Evolutionary conservation across 2,329 filamentous ascomycete genomes (phyloP), one percentile per base, ranked within the genome.

Genomic region (Colletotrichum nymphaeae): DNA sequence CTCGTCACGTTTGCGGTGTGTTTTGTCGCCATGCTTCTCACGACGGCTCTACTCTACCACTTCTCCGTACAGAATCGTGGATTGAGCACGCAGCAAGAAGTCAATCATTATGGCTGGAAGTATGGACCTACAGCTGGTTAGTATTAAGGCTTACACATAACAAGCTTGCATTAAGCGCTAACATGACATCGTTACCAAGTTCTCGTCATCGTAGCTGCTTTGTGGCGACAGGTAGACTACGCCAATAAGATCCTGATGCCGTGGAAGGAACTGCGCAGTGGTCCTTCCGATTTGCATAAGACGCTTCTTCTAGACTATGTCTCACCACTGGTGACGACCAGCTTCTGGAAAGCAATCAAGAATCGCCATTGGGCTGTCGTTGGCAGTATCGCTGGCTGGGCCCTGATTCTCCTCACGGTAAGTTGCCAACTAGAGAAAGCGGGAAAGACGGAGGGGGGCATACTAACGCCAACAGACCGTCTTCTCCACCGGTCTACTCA

Each of bases 191-290:
- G 37, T 14, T 42, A 14, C 59, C 57, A 28, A 67, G 69, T 82
- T 16, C 76, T 82, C 46, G 74, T 79, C 5, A 35, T 80, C 11
- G 67, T 80, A 14, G 73, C 77, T 8, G 76, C 78, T 24, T 30
- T 77, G 22, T 82, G 80, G 80, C 77, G 76, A n/a, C 80, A 81
- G 63, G 75, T 82, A 22, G 80, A 81, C 59, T 76, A 79, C 52
- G 26, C 75, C 14, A 77, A 68, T 67, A 82, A 81, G 67, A 68
- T 76, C 32, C 46, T 77, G 11, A 73, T 75, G 46, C 78, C 81
- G 2, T 82, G 80, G 80, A 74, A 74, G 16, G 76, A 76, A 42
- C 70, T 82, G 12, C 68, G 72, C n/a, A 62, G 63, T 30, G 78
- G 76, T 5, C 75, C 76, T 1, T 49, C 68, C 3, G 24, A 65